A percentile compares a stretch with the other conserved stretches of the same genome.
phyloP scores from a whole-genome alignment of 371 early-diverging fungal species.

The Rhizopus microsporus region DNA sequence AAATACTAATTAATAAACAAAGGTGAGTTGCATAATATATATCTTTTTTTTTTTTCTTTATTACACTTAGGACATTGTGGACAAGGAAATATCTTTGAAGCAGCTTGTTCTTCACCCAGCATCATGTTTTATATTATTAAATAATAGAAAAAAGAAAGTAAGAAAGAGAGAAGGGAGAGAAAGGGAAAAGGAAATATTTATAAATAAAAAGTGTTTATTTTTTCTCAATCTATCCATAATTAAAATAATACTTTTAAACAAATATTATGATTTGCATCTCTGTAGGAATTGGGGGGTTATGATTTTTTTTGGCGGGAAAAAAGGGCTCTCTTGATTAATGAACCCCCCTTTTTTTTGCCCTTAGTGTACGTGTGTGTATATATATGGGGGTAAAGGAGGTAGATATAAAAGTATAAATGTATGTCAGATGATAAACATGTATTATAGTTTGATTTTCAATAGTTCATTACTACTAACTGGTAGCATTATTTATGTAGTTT shows the following conservation, averaged over 20 bases:
- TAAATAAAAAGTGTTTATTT: constrained; percentile 15
- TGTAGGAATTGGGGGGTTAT: constrained; percentile 1
- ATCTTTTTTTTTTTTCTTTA: background rate
- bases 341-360: too few species aligned
- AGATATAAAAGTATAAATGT: too few species aligned
- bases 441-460: constrained; percentile 4
- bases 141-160: constrained; percentile 5
- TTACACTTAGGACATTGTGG: constrained; percentile 54
- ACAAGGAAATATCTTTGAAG: constrained; percentile 41
- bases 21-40: constrained; percentile 8
- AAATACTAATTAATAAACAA: constrained; percentile 33
- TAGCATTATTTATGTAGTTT: too few species aligned
- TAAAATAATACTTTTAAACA: background rate
- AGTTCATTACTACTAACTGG: too few species aligned
- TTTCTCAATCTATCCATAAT: too few species aligned
- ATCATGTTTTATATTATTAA: constrained; percentile 19
- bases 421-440: too few species aligned
- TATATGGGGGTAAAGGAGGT: too few species aligned
- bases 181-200: constrained; percentile 17
- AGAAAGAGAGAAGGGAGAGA: constrained; percentile 14
- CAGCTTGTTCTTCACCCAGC: constrained; percentile 25
- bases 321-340: background rate
- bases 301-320: background rate
- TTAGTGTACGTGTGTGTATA: too few species aligned
- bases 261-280: constrained; percentile 5